phyloP scores from a whole-genome alignment of 495 filamentous ascomycete species.

The Trichocladium uniseriatum region DNA sequence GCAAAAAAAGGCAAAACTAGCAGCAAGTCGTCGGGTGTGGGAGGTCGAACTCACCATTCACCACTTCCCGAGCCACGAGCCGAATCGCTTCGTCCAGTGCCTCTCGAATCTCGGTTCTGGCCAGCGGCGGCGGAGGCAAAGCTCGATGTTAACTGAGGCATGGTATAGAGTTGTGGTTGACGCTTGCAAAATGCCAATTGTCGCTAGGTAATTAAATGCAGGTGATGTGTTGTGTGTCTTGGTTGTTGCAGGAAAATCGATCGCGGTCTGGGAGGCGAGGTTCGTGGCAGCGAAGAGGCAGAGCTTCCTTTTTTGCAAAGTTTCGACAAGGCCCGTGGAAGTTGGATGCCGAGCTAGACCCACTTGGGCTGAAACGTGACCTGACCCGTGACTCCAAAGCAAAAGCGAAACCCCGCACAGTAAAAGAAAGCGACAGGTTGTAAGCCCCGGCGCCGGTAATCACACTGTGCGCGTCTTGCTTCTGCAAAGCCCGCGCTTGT shows the following conservation, averaged over 20 bases:
- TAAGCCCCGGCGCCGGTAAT: not conserved
- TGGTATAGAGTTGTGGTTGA: conserved; percentile 22
- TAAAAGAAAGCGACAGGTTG: not conserved
- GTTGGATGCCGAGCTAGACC: conserved; percentile 22
- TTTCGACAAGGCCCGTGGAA: conserved; percentile 24
- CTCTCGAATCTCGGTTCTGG: conserved; percentile 48
- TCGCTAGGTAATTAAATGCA: conserved; percentile 1
- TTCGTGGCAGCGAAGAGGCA: conserved; percentile 8
- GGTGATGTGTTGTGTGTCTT: not conserved
- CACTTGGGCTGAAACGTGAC: conserved; percentile 19
- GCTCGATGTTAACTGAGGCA: conserved; percentile 74
- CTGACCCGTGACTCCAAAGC: conserved; percentile 15
- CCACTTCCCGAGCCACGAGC: conserved; percentile 24
- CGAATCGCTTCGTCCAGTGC: conserved; percentile 19
- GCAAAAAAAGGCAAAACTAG: too few species aligned
- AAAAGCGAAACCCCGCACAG: not conserved
- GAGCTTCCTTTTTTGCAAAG: conserved; percentile 22
- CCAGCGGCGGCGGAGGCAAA: conserved; percentile 77
- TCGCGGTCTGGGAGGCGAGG: conserved; percentile 1
- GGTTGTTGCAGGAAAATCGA: conserved; percentile 3
- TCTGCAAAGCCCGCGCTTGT: not conserved
- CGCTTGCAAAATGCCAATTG: conserved; percentile 6
- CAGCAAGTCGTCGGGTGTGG: too few species aligned
- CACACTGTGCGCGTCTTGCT: conserved; percentile 5
- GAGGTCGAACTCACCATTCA: conserved; percentile 27